phyloP scores from a whole-genome alignment of 192 early-diverging fungal genomes.

The Geranomyces variabilis region DNA sequence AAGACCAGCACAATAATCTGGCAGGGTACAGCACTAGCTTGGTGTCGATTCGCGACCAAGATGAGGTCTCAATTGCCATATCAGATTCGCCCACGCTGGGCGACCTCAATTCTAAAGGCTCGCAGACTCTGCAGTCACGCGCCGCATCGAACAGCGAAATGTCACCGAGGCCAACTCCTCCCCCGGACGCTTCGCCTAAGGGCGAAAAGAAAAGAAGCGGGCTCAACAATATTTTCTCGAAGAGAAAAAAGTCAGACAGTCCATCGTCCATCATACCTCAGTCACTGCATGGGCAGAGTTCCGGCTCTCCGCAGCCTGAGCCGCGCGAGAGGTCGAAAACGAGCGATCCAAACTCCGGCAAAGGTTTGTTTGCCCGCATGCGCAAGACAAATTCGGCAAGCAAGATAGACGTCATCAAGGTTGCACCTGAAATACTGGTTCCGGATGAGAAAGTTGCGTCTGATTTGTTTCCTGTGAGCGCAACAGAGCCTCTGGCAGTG shows the following conservation, averaged over 20 bases:
- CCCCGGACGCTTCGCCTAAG: constrained; percentile 3
- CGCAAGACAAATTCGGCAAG: constrained; percentile 4
- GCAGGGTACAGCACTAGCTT: too few relatives aligned
- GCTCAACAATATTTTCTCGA: neutral
- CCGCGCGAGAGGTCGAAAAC: constrained; percentile 1
- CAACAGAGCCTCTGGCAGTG: neutral
- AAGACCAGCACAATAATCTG: too few relatives aligned
- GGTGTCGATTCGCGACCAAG: too few relatives aligned
- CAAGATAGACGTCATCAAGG: neutral
- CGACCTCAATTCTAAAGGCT: too few relatives aligned
- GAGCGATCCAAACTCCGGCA: constrained; percentile 1
- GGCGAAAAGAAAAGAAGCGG: constrained; percentile 3
- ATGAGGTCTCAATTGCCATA: too few relatives aligned
- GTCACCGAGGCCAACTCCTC: neutral
- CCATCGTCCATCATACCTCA: neutral
- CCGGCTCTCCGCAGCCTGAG: neutral
- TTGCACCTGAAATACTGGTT: neutral
- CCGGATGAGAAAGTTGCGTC: constrained; percentile 7
- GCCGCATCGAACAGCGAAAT: neutral
- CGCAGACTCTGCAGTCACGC: too few relatives aligned
- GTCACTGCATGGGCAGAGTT: constrained; percentile 2
- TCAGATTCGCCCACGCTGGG: too few relatives aligned
- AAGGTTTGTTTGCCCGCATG: constrained; percentile 12
- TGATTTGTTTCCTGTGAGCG: neutral
- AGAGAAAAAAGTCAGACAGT: constrained; percentile 10